Percentiles rank a stretch among this genome's conserved stretches.
Conservation (phyloP, 352 stramenopile genomes). For the Globisporangium heterothallicum region DNA sequence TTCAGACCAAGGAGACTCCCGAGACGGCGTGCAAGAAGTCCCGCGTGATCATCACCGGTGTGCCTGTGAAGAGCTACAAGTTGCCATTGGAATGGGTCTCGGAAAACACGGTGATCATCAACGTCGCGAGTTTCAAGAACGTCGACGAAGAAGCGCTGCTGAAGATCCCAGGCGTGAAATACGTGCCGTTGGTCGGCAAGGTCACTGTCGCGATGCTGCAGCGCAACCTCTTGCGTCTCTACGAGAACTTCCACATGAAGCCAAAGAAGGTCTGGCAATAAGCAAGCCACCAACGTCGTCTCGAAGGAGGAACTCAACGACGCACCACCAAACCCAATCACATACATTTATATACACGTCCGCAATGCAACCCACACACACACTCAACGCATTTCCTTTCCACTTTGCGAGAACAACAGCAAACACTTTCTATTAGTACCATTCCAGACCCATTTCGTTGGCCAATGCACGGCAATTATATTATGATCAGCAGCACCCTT, state of each 20-base stretch:
- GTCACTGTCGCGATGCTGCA: constrained; percentile 96
- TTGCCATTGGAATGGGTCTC: constrained; percentile 90
- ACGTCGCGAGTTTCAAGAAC: constrained; percentile 96
- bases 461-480: too few species aligned
- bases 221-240: constrained; percentile 93
- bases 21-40: constrained; percentile 87
- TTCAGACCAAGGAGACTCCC: constrained; percentile 76
- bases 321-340: too few species aligned
- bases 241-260: constrained; percentile 95
- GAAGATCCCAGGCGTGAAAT: constrained; percentile 88
- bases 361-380: background rate
- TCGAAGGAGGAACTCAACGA: background rate
- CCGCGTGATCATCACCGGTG: constrained; percentile 93
- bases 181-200: constrained; percentile 95
- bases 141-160: constrained; percentile 90
- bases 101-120: constrained; percentile 91
- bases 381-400: background rate
- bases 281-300: background rate
- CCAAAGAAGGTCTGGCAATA: constrained; percentile 84
- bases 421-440: constrained; percentile 3
- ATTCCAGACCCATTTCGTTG: background rate
- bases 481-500: too few species aligned
- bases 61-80: constrained; percentile 92
- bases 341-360: background rate
- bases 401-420: background rate